Conservation (phyloP, 1,284 basidiomycete genomes). For the Stereum hirsutum region DNA sequence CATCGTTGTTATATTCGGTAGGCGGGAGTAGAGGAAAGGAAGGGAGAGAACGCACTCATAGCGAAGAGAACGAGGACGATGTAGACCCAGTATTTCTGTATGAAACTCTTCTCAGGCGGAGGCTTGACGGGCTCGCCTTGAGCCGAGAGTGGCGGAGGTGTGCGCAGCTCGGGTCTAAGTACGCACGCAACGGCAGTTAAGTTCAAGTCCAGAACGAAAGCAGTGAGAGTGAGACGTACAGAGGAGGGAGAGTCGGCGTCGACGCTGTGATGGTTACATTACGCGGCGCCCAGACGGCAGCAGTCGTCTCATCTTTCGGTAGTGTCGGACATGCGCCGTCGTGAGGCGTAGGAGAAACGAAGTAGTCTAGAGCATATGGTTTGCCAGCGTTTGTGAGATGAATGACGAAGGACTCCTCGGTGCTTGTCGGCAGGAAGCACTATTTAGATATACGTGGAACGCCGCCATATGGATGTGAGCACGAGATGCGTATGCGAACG, state of each 20-base stretch:
- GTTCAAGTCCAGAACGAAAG: not conserved
- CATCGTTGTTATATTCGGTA: no score
- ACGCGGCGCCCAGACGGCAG: constrained; percentile 19
- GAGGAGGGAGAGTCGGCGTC: constrained; percentile 40
- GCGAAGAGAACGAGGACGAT: constrained; percentile 52
- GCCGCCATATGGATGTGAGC: constrained; percentile 3
- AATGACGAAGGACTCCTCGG: constrained; percentile 48
- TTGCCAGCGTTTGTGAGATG: constrained; percentile 36
- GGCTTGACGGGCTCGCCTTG: constrained; percentile 57
- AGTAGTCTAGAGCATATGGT: constrained; percentile 63
- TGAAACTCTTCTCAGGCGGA: constrained; percentile 63
- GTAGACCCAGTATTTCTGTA: constrained; percentile 89
- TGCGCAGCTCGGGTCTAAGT: constrained; percentile 52
- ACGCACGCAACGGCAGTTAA: not conserved
- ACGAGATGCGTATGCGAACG: not conserved
- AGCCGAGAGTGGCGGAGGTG: constrained; percentile 56
- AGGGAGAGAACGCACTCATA: constrained; percentile 39
- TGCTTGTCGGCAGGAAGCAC: constrained; percentile 53
- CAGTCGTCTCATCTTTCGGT: constrained; percentile 13
- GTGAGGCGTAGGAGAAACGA: constrained; percentile 52
- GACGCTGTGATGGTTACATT: constrained; percentile 50
- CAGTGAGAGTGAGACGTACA: constrained; percentile 30
- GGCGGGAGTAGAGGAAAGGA: no score
- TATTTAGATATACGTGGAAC: constrained; percentile 13
- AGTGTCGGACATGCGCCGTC: constrained; percentile 61